Conservation (phyloP, 805 yeast genomes). For the Priceomyces haplophilus region DNA sequence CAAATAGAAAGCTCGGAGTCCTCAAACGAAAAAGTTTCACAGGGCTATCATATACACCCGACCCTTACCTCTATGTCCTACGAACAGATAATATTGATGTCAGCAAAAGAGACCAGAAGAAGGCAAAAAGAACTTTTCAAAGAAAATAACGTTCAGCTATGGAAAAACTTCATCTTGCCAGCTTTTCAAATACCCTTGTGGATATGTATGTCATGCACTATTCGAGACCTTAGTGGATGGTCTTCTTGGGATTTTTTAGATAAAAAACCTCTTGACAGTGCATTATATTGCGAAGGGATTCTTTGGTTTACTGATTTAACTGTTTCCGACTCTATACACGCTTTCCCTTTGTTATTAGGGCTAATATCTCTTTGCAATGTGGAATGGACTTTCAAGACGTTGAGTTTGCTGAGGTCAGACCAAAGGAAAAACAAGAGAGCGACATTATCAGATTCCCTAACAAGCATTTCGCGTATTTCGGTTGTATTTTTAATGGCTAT, state of each 20-base stretch:
- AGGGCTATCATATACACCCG: constrained; percentile 10
- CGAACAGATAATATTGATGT: constrained; percentile 72
- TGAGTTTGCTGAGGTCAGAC: constrained; percentile 46
- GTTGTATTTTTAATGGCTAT: constrained; percentile 79
- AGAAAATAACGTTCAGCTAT: constrained; percentile 64
- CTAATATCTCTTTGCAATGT: constrained; percentile 68
- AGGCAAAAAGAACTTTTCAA: constrained; percentile 72
- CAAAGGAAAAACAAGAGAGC: constrained; percentile 47
- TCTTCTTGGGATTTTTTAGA: constrained; percentile 40
- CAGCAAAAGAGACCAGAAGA: constrained; percentile 74
- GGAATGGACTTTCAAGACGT: constrained; percentile 76
- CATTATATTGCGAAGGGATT: constrained; percentile 52
- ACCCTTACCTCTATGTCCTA: constrained; percentile 52
- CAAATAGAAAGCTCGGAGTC: constrained; percentile 11
- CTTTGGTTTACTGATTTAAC: constrained; percentile 63
- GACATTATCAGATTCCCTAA: constrained; percentile 58
- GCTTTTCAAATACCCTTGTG: constrained; percentile 83
- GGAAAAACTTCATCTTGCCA: constrained; percentile 78
- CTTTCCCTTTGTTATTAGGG: constrained; percentile 73
- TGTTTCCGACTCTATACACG: constrained; percentile 55
- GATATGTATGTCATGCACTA: constrained; percentile 72
- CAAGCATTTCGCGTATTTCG: constrained; percentile 70
- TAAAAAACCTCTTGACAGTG: constrained; percentile 47
- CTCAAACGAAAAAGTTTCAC: constrained; percentile 6
- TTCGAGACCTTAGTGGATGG: constrained; percentile 77